A percentile compares a stretch with the other conserved stretches of the same genome.
Evolutionary conservation across 2,329 filamentous ascomycete species (phyloP).

Genomic region (Xylaria sp.): DNA sequence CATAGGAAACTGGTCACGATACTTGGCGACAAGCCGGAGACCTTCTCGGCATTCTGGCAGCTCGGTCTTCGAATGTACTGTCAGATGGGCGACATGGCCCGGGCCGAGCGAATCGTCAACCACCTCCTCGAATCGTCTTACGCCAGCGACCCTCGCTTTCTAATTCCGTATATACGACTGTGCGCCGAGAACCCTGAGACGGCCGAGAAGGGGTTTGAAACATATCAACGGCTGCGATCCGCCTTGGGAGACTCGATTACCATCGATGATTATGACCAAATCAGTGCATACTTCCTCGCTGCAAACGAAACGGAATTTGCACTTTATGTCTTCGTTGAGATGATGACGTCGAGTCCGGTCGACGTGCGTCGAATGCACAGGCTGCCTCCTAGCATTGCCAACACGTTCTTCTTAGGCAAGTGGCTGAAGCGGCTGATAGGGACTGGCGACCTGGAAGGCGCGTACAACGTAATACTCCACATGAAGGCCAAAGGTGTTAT

Average conservation of each 20-base stretch:
- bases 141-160: constrained; percentile 55
- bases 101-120: constrained; percentile 59
- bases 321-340: constrained; percentile 80
- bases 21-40: constrained; percentile 52
- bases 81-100: constrained; percentile 57
- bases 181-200: constrained; percentile 58
- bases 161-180: constrained; percentile 71
- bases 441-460: constrained; percentile 70
- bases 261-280: constrained; percentile 75
- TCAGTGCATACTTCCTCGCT: constrained; percentile 71
- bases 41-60: constrained; percentile 61
- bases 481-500: constrained; percentile 72
- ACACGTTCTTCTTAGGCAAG: constrained; percentile 83
- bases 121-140: constrained; percentile 52
- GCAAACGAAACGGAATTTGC: constrained; percentile 67
- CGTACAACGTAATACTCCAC: constrained; percentile 71
- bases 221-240: constrained; percentile 67
- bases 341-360: constrained; percentile 71
- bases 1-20: constrained; percentile 63
- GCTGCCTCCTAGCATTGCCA: constrained; percentile 57
- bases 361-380: constrained; percentile 47
- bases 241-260: constrained; percentile 63
- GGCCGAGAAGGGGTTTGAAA: constrained; percentile 63
- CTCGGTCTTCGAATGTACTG: constrained; percentile 69
- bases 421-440: constrained; percentile 87